These are phyloP conservation scores for Arthrobotrys iridis DNA, from an alignment of 2,329 filamentous ascomycete species.

Conservation along the genomic window DNA sequence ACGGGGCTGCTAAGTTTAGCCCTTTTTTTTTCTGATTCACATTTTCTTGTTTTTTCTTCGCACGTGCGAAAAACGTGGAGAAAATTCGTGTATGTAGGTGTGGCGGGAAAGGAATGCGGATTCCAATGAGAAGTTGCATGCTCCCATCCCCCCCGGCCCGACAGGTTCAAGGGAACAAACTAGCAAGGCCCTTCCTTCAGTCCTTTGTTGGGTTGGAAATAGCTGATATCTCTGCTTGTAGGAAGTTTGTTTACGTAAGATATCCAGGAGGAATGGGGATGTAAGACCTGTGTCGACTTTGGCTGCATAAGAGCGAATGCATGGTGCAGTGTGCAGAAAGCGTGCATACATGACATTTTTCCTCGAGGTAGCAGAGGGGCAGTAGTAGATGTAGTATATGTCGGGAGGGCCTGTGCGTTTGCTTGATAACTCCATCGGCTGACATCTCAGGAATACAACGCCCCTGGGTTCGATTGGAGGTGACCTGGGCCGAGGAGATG, in stretches of 20 bases:
- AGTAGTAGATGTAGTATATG: background rate
- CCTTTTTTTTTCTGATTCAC: background rate
- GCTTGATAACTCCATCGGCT: background rate
- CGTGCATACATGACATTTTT: conserved; percentile 4
- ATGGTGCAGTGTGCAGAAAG: conserved; percentile 16
- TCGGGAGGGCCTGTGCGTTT: conserved; percentile 7
- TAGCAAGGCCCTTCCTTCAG: background rate
- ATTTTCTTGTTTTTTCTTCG: conserved; percentile 14
- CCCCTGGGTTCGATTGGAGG: background rate
- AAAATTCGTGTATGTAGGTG: conserved; percentile 17
- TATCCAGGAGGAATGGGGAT: conserved; percentile 11
- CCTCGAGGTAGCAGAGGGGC: background rate
- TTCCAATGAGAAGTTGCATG: conserved; percentile 8
- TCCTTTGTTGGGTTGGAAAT: conserved; percentile 5
- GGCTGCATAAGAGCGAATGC: conserved; percentile 16
- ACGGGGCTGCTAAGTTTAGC: background rate
- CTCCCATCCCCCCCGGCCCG: background rate
- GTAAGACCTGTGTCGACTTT: conserved; percentile 18
- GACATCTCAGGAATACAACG: conserved; percentile 2
- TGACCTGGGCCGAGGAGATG: conserved; percentile 1
- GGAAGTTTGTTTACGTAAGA: conserved; percentile 15
- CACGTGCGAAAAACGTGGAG: conserved; percentile 55
- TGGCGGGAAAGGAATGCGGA: conserved; percentile 13
- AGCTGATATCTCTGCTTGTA: conserved; percentile 1
- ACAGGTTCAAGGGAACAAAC: background rate